phyloP scores from a whole-genome alignment of 2,329 filamentous ascomycete species.

The Pseudogymnoascus sp. region DNA sequence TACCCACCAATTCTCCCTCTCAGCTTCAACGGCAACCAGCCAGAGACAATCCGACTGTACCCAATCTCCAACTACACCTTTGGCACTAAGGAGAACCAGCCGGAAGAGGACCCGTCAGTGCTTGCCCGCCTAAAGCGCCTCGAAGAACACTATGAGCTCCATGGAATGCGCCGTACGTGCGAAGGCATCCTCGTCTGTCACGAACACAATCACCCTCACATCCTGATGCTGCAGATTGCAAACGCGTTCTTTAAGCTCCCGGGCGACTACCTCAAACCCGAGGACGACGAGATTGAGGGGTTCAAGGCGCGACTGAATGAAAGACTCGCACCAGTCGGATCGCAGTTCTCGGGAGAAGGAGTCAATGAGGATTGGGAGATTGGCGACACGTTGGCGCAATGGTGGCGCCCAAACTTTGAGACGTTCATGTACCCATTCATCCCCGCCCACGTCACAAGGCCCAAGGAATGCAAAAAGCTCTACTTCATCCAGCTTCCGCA shows the following conservation, averaged over 20 bases:
- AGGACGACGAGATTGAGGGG: conserved; percentile 87
- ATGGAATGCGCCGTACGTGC: conserved; percentile 96
- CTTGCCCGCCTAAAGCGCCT: conserved; percentile 84
- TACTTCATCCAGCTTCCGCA: conserved; percentile 94
- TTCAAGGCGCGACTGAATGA: conserved; percentile 93
- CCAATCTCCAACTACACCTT: conserved; percentile 98
- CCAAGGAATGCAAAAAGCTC: conserved; percentile 98
- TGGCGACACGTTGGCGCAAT: conserved; percentile 89
- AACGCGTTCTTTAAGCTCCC: conserved; percentile 99
- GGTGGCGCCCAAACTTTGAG: conserved; percentile 99
- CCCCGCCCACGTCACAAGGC: conserved; percentile 87
- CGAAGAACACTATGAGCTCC: conserved; percentile 85
- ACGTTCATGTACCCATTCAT: conserved; percentile 99
- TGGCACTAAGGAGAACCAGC: conserved; percentile 95
- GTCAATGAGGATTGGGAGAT: conserved; percentile 93
- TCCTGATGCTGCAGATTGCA: conserved; percentile 97
- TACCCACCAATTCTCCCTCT: conserved; percentile 71
- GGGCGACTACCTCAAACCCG: conserved; percentile 83
- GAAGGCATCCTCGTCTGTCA: conserved; percentile 97
- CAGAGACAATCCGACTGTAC: conserved; percentile 80
- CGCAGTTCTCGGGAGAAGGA: conserved; percentile 69
- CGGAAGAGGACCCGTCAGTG: conserved; percentile 94
- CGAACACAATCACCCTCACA: conserved; percentile 97
- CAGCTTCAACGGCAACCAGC: conserved; percentile 82
- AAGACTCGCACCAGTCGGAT: conserved; percentile 83